Percentiles rank a stretch among this genome's conserved stretches.
Evolutionary conservation across 495 filamentous ascomycete species (phyloP).

Genomic region (Saxispiralis lemnorum): DNA sequence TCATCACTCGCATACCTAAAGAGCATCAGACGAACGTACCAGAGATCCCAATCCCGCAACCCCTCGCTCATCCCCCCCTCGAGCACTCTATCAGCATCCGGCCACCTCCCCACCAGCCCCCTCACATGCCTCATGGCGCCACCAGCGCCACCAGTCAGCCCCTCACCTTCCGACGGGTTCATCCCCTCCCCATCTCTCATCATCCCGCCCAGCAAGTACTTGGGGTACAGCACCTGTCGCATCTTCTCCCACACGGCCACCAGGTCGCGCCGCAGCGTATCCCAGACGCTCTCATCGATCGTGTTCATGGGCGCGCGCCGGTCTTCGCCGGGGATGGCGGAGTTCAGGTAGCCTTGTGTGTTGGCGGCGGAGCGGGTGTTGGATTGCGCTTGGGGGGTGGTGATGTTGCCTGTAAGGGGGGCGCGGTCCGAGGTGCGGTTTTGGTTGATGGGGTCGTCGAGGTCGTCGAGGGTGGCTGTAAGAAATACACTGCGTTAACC

Average conservation of each 20-base stretch:
- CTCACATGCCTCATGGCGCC: slow-evolving; percentile 25
- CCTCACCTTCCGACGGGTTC: slow-evolving; percentile 40
- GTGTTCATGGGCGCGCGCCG: slow-evolving; percentile 83
- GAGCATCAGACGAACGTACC: slow-evolving; percentile 31
- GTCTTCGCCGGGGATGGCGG: slow-evolving; percentile 81
- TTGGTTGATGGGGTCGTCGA: slow-evolving; percentile 66
- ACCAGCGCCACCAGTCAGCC: slow-evolving; percentile 38
- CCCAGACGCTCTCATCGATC: slow-evolving; percentile 94
- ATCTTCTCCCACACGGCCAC: slow-evolving; percentile 92
- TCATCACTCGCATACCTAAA: not conserved
- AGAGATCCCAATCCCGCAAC: slow-evolving; percentile 89
- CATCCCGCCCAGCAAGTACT: slow-evolving; percentile 68
- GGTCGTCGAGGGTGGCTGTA: slow-evolving; percentile 65
- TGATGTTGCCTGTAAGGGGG: slow-evolving; percentile 67
- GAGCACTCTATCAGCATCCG: slow-evolving; percentile 50
- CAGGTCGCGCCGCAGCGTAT: slow-evolving; percentile 78
- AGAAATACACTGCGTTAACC: not conserved
- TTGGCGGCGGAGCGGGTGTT: slow-evolving; percentile 30
- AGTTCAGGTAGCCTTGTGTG: slow-evolving; percentile 56
- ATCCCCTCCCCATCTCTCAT: slow-evolving; percentile 41
- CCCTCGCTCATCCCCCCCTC: slow-evolving; percentile 74
- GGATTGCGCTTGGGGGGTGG: slow-evolving; percentile 32
- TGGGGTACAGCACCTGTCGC: slow-evolving; percentile 92
- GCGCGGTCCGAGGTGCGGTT: slow-evolving; percentile 49
- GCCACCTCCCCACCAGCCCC: slow-evolving; percentile 48